Evolutionary conservation across 306 rosid genomes (phyloP).

Genomic region (Glycine latifolia): DNA sequence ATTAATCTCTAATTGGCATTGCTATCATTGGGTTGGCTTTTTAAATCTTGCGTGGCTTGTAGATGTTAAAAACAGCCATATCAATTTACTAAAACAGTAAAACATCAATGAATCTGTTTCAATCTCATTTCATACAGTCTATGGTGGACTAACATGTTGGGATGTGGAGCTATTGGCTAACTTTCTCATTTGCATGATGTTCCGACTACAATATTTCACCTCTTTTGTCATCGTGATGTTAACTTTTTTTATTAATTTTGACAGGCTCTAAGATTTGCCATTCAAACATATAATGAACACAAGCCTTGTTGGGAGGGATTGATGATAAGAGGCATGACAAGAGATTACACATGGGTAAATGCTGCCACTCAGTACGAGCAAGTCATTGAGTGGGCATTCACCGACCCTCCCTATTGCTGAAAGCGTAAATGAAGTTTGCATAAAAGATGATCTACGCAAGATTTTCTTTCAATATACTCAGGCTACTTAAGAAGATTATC

Average conservation of each 20-base stretch:
- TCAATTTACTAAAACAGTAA: too few relatives aligned
- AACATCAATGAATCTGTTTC: too few relatives aligned
- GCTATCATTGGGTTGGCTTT: neutral
- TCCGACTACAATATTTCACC: neutral
- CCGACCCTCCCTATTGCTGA: slow-evolving; percentile 70
- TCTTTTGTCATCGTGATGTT: neutral
- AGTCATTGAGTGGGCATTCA: slow-evolving; percentile 73
- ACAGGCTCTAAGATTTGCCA: slow-evolving; percentile 73
- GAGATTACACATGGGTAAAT: slow-evolving; percentile 77
- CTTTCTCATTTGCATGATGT: too few relatives aligned
- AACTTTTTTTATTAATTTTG: slow-evolving; percentile 18
- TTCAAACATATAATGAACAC: slow-evolving; percentile 63
- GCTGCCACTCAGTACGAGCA: slow-evolving; percentile 83
- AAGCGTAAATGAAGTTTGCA: neutral
- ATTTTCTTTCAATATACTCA: neutral
- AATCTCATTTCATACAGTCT: too few relatives aligned
- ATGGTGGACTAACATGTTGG: too few relatives aligned
- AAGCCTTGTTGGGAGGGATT: slow-evolving; percentile 83
- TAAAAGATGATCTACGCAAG: neutral
- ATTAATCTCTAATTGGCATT: slow-evolving; percentile 8
- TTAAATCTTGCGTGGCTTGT: neutral
- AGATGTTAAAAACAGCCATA: neutral
- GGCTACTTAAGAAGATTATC: neutral
- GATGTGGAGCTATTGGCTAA: too few relatives aligned
- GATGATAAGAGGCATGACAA: slow-evolving; percentile 77